Evolutionary conservation across 306 rosid species (phyloP).

Genomic region (Gillenia trifoliata): DNA sequence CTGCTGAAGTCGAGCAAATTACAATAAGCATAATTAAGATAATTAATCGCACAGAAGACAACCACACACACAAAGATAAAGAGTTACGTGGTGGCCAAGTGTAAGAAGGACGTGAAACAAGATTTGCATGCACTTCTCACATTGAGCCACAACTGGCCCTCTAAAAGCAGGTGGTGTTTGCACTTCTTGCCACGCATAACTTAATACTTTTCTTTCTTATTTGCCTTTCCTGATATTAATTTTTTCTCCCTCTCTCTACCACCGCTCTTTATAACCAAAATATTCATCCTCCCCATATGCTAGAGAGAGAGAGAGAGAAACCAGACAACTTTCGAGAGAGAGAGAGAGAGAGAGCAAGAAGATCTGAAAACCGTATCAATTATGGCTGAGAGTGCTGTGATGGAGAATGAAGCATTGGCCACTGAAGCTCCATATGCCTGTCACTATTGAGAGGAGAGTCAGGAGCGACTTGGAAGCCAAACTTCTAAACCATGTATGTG

Average conservation of each 20-base stretch:
- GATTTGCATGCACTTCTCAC: conserved; percentile 6
- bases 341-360: no score
- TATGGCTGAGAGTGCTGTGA: conserved; percentile 33
- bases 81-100: background rate
- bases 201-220: conserved; percentile 8
- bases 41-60: background rate
- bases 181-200: conserved; percentile 29
- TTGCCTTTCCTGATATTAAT: background rate
- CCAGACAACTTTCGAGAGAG: no score
- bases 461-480: conserved; percentile 62
- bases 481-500: conserved; percentile 64
- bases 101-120: background rate
- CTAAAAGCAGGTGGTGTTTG: conserved; percentile 15
- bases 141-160: conserved; percentile 12
- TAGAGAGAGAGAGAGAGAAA: no score
- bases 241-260: background rate
- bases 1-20: background rate
- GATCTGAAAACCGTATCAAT: background rate
- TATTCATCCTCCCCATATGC: background rate
- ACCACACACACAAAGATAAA: background rate
- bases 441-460: conserved; percentile 57
- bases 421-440: conserved; percentile 58
- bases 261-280: background rate
- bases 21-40: no score
- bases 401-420: conserved; percentile 46